Evolutionary conservation across 768 basidiomycete genomes (phyloP).

Genomic region (Collybia mongolica): DNA sequence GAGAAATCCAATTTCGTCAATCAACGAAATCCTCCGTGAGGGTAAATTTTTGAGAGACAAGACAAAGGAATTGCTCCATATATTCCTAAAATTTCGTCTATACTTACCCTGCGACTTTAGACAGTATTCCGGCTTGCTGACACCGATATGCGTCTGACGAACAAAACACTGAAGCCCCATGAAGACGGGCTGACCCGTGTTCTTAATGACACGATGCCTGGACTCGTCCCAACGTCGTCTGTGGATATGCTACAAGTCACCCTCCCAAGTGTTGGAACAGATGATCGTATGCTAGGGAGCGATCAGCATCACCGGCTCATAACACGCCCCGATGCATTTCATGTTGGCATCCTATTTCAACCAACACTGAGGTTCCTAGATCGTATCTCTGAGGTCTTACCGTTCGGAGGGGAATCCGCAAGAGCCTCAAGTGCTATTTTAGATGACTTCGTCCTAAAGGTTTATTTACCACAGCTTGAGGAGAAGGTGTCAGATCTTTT

Average conservation of each 20-base stretch:
- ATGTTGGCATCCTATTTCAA: conserved; percentile 91
- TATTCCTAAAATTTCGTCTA: background rate
- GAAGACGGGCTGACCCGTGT: conserved; percentile 85
- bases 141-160: conserved; percentile 73
- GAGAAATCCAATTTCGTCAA: conserved; percentile 86
- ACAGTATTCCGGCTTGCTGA: conserved; percentile 90
- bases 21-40: conserved; percentile 90
- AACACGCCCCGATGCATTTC: conserved; percentile 90
- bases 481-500: conserved; percentile 89
- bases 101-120: conserved; percentile 35
- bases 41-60: conserved; percentile 78
- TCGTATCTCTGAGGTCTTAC: conserved; percentile 68
- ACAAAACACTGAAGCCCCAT: conserved; percentile 65
- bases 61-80: conserved; percentile 54
- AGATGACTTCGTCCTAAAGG: conserved; percentile 90
- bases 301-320: conserved; percentile 84
- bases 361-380: conserved; percentile 87
- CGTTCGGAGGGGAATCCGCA: conserved; percentile 66
- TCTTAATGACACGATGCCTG: conserved; percentile 90
- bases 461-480: conserved; percentile 93
- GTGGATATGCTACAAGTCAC: conserved; percentile 66
- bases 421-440: conserved; percentile 70
- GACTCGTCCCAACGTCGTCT: conserved; percentile 73
- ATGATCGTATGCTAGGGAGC: conserved; percentile 70
- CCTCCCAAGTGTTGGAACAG: conserved; percentile 58